phyloP scores from a whole-genome alignment of 176 grass and related monocot genomes.

The Carex myosuroides region DNA sequence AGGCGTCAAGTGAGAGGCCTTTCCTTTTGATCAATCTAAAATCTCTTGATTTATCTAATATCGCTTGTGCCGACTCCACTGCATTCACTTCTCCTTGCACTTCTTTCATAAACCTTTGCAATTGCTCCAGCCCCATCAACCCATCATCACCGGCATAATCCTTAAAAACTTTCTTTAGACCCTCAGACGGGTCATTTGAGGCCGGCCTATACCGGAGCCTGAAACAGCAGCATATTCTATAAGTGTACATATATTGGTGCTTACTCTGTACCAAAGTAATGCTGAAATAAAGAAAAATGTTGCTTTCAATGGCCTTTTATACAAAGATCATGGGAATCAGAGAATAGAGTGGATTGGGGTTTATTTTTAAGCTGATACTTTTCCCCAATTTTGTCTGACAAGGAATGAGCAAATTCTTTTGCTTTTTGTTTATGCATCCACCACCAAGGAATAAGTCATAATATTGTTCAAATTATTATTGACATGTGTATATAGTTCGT shows the following conservation, averaged over 20 bases:
- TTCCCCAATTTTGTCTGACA: constrained; percentile 1
- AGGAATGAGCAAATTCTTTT: not conserved
- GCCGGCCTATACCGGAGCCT: constrained; percentile 46
- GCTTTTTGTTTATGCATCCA: not conserved
- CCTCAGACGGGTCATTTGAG: constrained; percentile 48
- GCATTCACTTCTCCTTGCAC: constrained; percentile 41
- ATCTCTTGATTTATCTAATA: constrained; percentile 45
- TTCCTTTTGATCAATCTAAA: constrained; percentile 38
- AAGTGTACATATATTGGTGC: constrained; percentile 51
- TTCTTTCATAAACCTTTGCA: constrained; percentile 47
- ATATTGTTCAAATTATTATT: not conserved
- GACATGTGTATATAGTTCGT: not conserved
- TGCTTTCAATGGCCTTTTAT: constrained; percentile 1
- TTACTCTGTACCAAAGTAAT: not conserved
- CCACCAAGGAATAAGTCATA: not conserved
- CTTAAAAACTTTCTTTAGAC: constrained; percentile 37
- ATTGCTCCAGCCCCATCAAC: constrained; percentile 38
- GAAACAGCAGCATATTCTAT: constrained; percentile 66
- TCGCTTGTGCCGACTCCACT: constrained; percentile 20
- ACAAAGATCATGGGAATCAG: not conserved
- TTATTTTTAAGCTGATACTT: constrained; percentile 8
- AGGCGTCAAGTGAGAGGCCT: constrained; percentile 42
- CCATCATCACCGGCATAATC: constrained; percentile 33
- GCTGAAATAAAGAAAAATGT: not conserved
- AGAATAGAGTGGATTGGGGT: constrained; percentile 16